Evolutionary conservation across 148 eudicot species (phyloP).

Genomic region (Chenopodium quinoa): DNA sequence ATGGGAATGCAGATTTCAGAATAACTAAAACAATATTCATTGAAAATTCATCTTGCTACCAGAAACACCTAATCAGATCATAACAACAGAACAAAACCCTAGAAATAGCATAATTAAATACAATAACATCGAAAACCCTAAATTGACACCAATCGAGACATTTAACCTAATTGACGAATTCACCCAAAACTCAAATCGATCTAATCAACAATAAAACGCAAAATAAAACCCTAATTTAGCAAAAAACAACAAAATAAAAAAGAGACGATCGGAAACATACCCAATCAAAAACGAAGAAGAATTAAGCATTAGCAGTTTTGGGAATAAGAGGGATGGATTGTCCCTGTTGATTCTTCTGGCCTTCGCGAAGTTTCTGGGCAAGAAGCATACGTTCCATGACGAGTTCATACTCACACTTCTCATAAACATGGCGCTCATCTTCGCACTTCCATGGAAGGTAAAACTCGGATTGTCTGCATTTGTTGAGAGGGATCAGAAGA

Average conservation of each 20-base stretch:
- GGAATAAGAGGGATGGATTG: constrained; percentile 58
- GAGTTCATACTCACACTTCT: constrained; percentile 97
- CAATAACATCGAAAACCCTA: background rate
- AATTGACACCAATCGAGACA: background rate
- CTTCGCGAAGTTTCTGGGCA: constrained; percentile 77
- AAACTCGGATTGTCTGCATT: constrained; percentile 81
- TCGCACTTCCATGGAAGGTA: constrained; percentile 95
- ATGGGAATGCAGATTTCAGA: background rate
- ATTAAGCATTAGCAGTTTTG: constrained; percentile 69
- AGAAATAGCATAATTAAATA: background rate
- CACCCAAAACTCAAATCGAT: background rate
- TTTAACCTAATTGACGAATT: background rate
- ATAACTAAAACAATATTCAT: background rate
- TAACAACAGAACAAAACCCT: background rate
- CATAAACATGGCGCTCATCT: constrained; percentile 76
- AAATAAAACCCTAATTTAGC: background rate
- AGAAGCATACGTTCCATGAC: constrained; percentile 96
- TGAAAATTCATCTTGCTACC: background rate
- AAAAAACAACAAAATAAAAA: background rate
- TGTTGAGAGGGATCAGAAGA: constrained; percentile 90
- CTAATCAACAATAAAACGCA: background rate
- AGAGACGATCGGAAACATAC: background rate
- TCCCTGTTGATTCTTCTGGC: constrained; percentile 26
- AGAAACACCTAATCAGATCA: background rate
- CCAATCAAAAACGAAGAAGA: background rate